Conservation (phyloP, 1,284 basidiomycete species). For the Cryptococcus hybrid region DNA sequence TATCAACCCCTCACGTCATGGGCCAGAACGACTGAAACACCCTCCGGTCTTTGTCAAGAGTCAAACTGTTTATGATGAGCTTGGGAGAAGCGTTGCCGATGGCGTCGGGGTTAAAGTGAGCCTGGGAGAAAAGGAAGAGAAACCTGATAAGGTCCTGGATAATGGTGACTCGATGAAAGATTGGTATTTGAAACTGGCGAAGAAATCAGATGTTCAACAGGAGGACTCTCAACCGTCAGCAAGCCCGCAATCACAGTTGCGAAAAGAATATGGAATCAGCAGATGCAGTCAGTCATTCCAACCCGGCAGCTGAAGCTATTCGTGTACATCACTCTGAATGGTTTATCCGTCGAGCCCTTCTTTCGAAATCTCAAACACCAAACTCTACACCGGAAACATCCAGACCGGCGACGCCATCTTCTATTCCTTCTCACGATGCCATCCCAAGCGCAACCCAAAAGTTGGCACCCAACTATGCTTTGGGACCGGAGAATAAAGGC, state of each 20-base stretch:
- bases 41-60: slow-evolving; percentile 39
- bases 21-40: slow-evolving; percentile 18
- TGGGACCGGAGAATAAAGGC: slow-evolving; percentile 45
- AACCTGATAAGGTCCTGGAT: background rate
- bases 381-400: background rate
- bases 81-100: slow-evolving; percentile 26
- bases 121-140: slow-evolving; percentile 1
- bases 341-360: slow-evolving; percentile 46
- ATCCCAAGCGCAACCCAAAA: background rate
- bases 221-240: background rate
- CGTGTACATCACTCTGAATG: slow-evolving; percentile 29
- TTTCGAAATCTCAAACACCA: slow-evolving; percentile 7
- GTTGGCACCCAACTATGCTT: slow-evolving; percentile 22
- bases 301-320: background rate
- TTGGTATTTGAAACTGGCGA: slow-evolving; percentile 36
- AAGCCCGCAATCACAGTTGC: background rate
- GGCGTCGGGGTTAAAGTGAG: slow-evolving; percentile 31
- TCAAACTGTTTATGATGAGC: slow-evolving; percentile 31
- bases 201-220: background rate
- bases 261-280: background rate
- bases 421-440: slow-evolving; percentile 31
- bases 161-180: slow-evolving; percentile 27
- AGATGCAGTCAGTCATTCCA: background rate
- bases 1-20: slow-evolving; percentile 37
- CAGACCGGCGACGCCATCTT: slow-evolving; percentile 7